Evolutionary conservation across 2,329 filamentous ascomycete genomes (phyloP), one percentile per base, ranked within the genome.

Genomic region (Diplocarpon rosae): DNA sequence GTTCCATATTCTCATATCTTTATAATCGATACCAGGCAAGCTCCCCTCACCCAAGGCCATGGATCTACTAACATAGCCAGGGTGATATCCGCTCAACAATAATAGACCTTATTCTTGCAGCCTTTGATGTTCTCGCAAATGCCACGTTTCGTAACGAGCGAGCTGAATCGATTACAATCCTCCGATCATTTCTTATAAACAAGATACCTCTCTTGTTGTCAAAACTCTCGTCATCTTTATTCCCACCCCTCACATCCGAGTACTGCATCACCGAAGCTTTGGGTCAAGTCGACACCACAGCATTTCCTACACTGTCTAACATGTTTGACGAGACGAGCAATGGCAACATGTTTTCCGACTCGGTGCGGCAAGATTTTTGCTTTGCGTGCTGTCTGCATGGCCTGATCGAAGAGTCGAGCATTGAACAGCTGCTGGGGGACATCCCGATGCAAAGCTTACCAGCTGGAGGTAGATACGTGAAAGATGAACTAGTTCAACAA

Each of bases 81-180:
- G 83, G 83, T 32, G 84, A 95, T 56, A 73, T 84, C 34, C 83
- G 90, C 62, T 73, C 76, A 11, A 79, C 87, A 36, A 78, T 85
- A 0, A 78, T 87, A 43, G 88, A 95, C 56, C 70, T 96, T 1
- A 83, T 96, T 34, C 75, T 90, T 9, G 86, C 88, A 1, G 81
- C 88, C 0, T 96, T 98, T 58, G 89, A 96, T 56, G 75, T 93
- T 5, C 70, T 98, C 13, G 85, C 88, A 30, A 94, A 94, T 57
- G 83, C 84, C 5, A 84, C 90, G 51, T 85, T 92, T 54, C 77
- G 84, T 31, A 75, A 70, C 37, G 76, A 82, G 56, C 67, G 74
- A 8, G 62, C 64, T 14, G 69, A 76, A 42, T 73, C 71, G 0
- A 73, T 85, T 45, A 81, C 88, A 47, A 66, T 90, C 14, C 72